Conservation (phyloP, 345 rosid genomes). For the Microthlaspi erraticum region DNA sequence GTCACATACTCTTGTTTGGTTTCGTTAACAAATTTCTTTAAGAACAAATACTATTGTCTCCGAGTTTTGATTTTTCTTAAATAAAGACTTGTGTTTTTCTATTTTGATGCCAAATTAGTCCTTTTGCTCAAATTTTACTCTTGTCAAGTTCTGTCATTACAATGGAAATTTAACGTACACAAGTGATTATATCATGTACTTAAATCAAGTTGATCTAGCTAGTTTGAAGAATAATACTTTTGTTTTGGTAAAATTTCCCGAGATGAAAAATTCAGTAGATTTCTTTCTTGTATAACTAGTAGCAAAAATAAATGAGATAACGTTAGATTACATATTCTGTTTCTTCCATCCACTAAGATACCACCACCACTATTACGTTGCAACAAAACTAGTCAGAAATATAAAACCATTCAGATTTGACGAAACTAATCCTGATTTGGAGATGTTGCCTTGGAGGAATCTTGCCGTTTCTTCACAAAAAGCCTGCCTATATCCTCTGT, state of each 20-base stretch:
- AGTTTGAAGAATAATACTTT: too few relatives aligned
- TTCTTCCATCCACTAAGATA: neutral
- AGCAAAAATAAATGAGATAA: conserved; percentile 1
- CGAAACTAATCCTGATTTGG: conserved; percentile 36
- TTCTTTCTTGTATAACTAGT: neutral
- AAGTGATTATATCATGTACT: too few relatives aligned
- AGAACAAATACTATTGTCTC: neutral
- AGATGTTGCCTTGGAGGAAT: conserved; percentile 47
- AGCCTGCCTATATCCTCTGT: conserved; percentile 91
- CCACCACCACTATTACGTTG: neutral
- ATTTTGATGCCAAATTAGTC: neutral
- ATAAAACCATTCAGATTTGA: neutral
- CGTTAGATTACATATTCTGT: neutral
- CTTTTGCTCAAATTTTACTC: neutral
- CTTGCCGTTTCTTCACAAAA: conserved; percentile 66
- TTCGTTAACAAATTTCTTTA: conserved; percentile 14
- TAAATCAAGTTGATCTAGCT: too few relatives aligned
- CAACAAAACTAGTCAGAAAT: conserved; percentile 8
- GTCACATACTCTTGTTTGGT: conserved; percentile 18
- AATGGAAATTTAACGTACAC: too few relatives aligned
- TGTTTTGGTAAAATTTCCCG: too few relatives aligned
- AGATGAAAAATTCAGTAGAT: too few relatives aligned
- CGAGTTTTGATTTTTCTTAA: neutral
- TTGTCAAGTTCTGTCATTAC: neutral
- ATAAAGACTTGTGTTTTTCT: neutral